Evolutionary conservation across 257 asterid genomes (phyloP), one percentile per base, ranked within the genome.

Genomic region (Eustoma russellianum): DNA sequence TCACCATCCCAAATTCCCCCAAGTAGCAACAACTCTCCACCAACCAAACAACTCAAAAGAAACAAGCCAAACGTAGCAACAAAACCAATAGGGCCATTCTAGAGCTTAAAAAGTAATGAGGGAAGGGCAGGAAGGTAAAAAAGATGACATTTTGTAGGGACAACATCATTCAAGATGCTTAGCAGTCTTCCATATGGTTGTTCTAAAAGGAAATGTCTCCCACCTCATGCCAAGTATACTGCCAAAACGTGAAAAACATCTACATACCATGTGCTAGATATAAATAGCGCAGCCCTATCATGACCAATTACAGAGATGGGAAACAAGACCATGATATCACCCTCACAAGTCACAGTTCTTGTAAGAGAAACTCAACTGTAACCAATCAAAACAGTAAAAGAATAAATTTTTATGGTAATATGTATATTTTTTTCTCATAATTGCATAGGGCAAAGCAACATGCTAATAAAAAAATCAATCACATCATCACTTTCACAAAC

Each of bases 231-330:
- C 64, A 62, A 62, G 69, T 62, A 47, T 57, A 53, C 65, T 63
- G 62, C 54, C 58, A 48, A 41, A 49, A 63, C 53, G 65, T 57
- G 56, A 46, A 48, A 44, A 62, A 53, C 5, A 13, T 48, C 41
- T 24, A 24, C 46, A 54, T 17, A 46, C 59, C 74, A 69, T 69
- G 70, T 69, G 74, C 62, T 46, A 57, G 66, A 7, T 41, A 52
- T 59, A 58, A 69, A 33, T 52, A 61, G 44, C 35, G 47, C 41
- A 63, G 53, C 62, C 64, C 54, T 49, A 46, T 53, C 24, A 52
- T 57, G 55, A 57, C 66, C 70, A 69, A 53, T 69, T 51, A 56
- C 38, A 52, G 63, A 61, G 58, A 33, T 48, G 46, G 54, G 46
- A 60, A 52, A 50, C 53, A 46, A 49, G 48, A 50, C 49, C 46